Percentiles rank a stretch among this genome's conserved stretches.
These are phyloP conservation scores for Ogataea polymorpha DNA, from an alignment of 805 yeast genomes.

Conservation along the genomic window DNA sequence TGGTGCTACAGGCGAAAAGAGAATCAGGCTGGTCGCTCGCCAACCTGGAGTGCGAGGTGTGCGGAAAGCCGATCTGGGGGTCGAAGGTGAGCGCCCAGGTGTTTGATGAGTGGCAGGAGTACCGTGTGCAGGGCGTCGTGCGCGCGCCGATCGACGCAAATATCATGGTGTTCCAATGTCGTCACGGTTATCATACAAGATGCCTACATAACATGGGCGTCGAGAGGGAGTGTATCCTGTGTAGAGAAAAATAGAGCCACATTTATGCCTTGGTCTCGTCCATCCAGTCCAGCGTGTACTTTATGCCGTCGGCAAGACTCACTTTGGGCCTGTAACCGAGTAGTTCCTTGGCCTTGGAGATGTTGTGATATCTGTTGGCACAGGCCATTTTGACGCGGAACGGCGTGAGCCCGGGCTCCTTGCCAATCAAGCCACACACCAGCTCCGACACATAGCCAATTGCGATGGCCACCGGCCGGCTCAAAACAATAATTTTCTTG, in stretches of 20 bases:
- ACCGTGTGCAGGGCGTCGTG: conserved; percentile 17
- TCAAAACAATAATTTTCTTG: conserved; percentile 61
- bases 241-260: conserved; percentile 24
- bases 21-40: conserved; percentile 62
- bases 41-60: conserved; percentile 63
- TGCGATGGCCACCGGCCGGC: conserved; percentile 70
- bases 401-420: conserved; percentile 93
- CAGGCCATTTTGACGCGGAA: conserved; percentile 91
- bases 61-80: conserved; percentile 77
- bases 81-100: conserved; percentile 47
- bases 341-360: conserved; percentile 74
- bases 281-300: conserved; percentile 82
- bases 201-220: conserved; percentile 53
- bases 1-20: conserved; percentile 39
- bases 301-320: conserved; percentile 74
- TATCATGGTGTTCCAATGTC: conserved; percentile 58
- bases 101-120: conserved; percentile 57
- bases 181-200: conserved; percentile 59
- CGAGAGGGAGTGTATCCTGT: conserved; percentile 39
- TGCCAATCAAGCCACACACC: conserved; percentile 65
- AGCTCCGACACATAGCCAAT: conserved; percentile 81
- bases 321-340: conserved; percentile 82
- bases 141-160: conserved; percentile 23
- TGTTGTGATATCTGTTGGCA: conserved; percentile 91
- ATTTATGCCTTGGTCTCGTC: conserved; percentile 49